A percentile compares a stretch with the other conserved stretches of the same genome.
Evolutionary conservation across 768 basidiomycete genomes (phyloP).

Genomic region (Termitomyces sp.): DNA sequence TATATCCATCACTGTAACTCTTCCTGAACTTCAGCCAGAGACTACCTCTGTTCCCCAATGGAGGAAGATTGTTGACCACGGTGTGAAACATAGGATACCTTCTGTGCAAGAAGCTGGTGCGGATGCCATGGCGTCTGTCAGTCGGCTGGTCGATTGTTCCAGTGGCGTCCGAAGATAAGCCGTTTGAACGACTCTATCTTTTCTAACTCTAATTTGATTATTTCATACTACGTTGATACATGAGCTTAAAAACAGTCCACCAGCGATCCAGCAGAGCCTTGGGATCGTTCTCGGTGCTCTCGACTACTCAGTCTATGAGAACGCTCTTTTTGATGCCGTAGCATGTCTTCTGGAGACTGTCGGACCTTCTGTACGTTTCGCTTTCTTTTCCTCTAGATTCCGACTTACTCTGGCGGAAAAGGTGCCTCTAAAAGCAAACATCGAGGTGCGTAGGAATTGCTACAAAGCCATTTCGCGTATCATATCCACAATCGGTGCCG

Average conservation of each 20-base stretch:
- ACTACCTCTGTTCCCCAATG: slow-evolving; percentile 50
- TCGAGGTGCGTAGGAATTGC: slow-evolving; percentile 58
- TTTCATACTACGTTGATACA: slow-evolving; percentile 56
- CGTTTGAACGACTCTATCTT: not conserved
- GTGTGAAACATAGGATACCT: slow-evolving; percentile 59
- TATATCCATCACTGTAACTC: slow-evolving; percentile 61
- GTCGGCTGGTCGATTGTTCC: slow-evolving; percentile 62
- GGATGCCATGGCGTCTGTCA: slow-evolving; percentile 60
- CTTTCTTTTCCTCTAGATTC: not conserved
- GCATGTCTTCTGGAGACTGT: slow-evolving; percentile 56
- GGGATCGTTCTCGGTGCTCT: slow-evolving; percentile 64
- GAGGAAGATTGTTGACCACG: slow-evolving; percentile 63
- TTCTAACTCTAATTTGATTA: slow-evolving; percentile 7
- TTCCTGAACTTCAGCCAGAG: slow-evolving; percentile 39
- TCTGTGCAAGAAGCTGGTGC: slow-evolving; percentile 77
- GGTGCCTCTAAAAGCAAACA: slow-evolving; percentile 25
- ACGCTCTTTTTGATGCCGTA: slow-evolving; percentile 49
- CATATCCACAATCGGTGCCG: slow-evolving; percentile 23
- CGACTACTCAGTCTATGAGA: slow-evolving; percentile 52
- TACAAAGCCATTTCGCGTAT: slow-evolving; percentile 33
- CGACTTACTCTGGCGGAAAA: slow-evolving; percentile 16
- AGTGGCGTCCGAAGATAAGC: slow-evolving; percentile 70
- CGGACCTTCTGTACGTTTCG: slow-evolving; percentile 39
- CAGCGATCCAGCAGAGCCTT: slow-evolving; percentile 65
- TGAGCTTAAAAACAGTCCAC: slow-evolving; percentile 48